Evolutionary conservation across 805 yeast species (phyloP).

Genomic region (Spathaspora girioi): DNA sequence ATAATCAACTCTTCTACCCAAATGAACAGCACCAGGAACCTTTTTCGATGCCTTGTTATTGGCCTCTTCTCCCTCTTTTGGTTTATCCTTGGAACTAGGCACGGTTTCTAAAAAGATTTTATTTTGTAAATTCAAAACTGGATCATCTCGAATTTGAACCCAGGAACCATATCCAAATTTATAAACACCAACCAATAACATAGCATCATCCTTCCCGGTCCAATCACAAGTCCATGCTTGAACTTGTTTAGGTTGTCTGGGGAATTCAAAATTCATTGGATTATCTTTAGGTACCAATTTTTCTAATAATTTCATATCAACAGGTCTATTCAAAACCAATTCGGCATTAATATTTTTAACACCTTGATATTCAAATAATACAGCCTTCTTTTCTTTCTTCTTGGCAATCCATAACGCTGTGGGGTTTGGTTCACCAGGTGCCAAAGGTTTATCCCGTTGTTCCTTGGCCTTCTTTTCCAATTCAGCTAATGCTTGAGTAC

Average conservation of each 20-base stretch:
- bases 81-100: background rate
- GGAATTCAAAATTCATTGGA: conserved; percentile 58
- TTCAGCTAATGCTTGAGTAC: conserved; percentile 51
- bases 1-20: conserved; percentile 89
- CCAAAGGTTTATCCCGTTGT: conserved; percentile 30
- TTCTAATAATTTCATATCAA: conserved; percentile 70
- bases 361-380: conserved; percentile 81
- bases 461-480: conserved; percentile 59
- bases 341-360: conserved; percentile 92
- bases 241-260: conserved; percentile 69
- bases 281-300: conserved; percentile 50
- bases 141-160: conserved; percentile 93
- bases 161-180: conserved; percentile 97
- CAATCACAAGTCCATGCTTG: conserved; percentile 90
- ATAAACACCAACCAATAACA: conserved; percentile 78
- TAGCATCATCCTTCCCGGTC: conserved; percentile 79
- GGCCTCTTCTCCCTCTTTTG: conserved; percentile 1
- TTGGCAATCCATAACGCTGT: conserved; percentile 56
- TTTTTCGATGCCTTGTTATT: conserved; percentile 45
- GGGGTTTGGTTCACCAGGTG: conserved; percentile 41
- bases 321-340: conserved; percentile 73
- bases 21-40: conserved; percentile 89
- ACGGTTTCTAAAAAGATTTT: conserved; percentile 64
- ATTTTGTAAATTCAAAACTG: conserved; percentile 78
- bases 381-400: conserved; percentile 84